These are phyloP conservation scores for Mortierella sp. DNA, from an alignment of 371 early-diverging fungal genomes.

Conservation along the genomic window DNA sequence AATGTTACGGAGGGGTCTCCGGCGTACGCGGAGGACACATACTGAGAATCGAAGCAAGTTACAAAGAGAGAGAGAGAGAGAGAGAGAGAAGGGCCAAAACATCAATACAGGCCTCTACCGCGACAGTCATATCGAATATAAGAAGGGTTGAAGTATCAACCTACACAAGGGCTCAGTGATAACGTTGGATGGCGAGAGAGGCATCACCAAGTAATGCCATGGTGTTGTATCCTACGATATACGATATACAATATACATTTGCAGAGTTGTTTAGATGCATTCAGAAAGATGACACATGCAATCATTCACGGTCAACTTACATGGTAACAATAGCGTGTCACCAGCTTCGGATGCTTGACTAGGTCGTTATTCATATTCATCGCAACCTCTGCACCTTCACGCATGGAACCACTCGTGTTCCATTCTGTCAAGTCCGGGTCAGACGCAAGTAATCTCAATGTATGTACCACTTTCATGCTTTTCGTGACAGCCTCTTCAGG, in stretches of 20 bases:
- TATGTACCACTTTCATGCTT: conserved; percentile 21
- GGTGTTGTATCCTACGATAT: conserved; percentile 5
- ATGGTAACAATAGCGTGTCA: conserved; percentile 39
- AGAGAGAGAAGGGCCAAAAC: no score
- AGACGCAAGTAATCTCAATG: conserved; percentile 4
- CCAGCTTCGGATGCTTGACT: conserved; percentile 9
- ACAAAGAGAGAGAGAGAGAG: no score
- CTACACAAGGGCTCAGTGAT: conserved; percentile 16
- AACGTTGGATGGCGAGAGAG: not conserved
- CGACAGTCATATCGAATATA: not conserved
- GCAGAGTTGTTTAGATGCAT: not conserved
- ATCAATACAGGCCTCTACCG: no score
- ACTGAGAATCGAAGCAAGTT: conserved; percentile 4
- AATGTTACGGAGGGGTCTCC: not conserved
- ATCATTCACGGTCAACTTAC: conserved; percentile 2
- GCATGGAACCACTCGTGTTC: no score
- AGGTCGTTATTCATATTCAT: not conserved
- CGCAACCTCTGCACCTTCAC: not conserved
- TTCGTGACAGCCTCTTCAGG: conserved; percentile 21
- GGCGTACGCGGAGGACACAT: conserved; percentile 12
- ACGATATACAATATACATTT: not conserved
- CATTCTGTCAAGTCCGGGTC: no score
- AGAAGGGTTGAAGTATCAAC: not conserved
- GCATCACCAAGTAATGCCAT: conserved; percentile 31
- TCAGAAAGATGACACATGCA: not conserved